Percentiles rank a stretch among this genome's conserved stretches.
These are phyloP conservation scores for Backusella mclennaniae DNA, from an alignment of 192 early-diverging fungal species.

Conservation along the genomic window DNA sequence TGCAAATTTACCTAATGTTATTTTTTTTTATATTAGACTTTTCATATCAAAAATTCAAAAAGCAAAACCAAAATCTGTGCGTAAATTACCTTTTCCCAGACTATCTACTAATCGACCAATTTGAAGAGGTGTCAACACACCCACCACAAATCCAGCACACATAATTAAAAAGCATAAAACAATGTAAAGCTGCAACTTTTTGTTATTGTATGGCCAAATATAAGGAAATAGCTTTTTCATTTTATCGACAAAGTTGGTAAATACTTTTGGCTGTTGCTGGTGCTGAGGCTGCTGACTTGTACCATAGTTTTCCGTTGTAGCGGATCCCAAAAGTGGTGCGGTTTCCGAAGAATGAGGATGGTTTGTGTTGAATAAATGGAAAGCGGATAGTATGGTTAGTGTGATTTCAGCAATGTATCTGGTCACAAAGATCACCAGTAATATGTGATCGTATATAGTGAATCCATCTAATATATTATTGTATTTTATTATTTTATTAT, in stretches of 20 bases:
- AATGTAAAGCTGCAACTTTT: conserved; percentile 64
- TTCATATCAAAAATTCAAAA: background rate
- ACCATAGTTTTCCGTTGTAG: conserved; percentile 17
- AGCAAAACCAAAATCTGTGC: background rate
- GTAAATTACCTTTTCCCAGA: conserved; percentile 34
- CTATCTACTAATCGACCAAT: conserved; percentile 81
- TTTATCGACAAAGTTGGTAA: conserved; percentile 50
- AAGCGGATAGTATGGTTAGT: conserved; percentile 32
- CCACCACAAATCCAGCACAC: conserved; percentile 64
- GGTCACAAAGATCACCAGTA: conserved; percentile 41
- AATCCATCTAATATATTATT: conserved; percentile 8
- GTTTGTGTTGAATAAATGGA: conserved; percentile 31
- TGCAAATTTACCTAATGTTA: conserved; percentile 22
- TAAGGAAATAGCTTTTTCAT: conserved; percentile 74
- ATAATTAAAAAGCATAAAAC: conserved; percentile 68
- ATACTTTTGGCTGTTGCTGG: conserved; percentile 32
- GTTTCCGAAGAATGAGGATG: conserved; percentile 13
- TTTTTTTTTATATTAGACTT: background rate
- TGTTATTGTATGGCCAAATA: conserved; percentile 74
- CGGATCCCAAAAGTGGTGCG: conserved; percentile 22
- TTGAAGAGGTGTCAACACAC: conserved; percentile 81
- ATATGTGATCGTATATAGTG: conserved; percentile 35
- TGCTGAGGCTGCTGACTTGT: conserved; percentile 21
- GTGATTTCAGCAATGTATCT: conserved; percentile 43
- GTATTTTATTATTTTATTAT: background rate